Evolutionary conservation across 2,329 filamentous ascomycete genomes (phyloP).

Genomic region (Aspergillus uvarum): DNA sequence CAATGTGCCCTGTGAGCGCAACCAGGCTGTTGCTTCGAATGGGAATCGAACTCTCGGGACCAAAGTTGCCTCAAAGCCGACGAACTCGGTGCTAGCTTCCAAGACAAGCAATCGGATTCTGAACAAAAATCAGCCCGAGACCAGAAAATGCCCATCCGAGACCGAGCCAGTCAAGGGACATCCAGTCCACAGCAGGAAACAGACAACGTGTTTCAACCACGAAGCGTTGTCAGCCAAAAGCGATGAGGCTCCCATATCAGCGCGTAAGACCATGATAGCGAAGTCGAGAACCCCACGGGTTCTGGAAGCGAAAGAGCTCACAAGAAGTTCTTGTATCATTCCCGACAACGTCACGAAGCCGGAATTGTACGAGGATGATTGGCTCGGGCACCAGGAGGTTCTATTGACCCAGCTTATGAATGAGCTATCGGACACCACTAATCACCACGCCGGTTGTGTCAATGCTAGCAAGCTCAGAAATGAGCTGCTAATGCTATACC

Average conservation of each 20-base stretch:
- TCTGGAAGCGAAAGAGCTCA: slow-evolving; percentile 19
- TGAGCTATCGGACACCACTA: slow-evolving; percentile 49
- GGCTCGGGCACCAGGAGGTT: slow-evolving; percentile 62
- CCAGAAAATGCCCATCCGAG: slow-evolving; percentile 17
- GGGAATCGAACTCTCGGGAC: neutral
- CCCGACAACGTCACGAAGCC: slow-evolving; percentile 55
- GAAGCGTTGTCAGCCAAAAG: slow-evolving; percentile 1
- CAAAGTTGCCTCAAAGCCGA: neutral
- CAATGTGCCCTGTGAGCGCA: slow-evolving; percentile 23
- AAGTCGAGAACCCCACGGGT: slow-evolving; percentile 36
- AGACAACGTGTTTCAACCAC: neutral
- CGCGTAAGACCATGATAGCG: slow-evolving; percentile 24
- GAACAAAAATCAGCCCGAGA: slow-evolving; percentile 12
- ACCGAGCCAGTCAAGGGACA: neutral
- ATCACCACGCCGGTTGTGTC: slow-evolving; percentile 18
- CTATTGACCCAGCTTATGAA: slow-evolving; percentile 62
- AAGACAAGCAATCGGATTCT: slow-evolving; percentile 9
- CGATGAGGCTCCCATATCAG: slow-evolving; percentile 14
- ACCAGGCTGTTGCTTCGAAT: slow-evolving; percentile 24
- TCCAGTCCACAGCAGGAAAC: neutral
- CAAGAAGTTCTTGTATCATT: slow-evolving; percentile 52
- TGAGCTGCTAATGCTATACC: slow-evolving; percentile 55
- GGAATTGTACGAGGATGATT: slow-evolving; percentile 63
- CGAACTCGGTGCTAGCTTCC: slow-evolving; percentile 8
- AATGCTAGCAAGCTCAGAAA: slow-evolving; percentile 42